These are phyloP conservation scores for Laburnicola sp. DNA, from an alignment of 2,329 filamentous ascomycete genomes.

Conservation along the genomic window DNA sequence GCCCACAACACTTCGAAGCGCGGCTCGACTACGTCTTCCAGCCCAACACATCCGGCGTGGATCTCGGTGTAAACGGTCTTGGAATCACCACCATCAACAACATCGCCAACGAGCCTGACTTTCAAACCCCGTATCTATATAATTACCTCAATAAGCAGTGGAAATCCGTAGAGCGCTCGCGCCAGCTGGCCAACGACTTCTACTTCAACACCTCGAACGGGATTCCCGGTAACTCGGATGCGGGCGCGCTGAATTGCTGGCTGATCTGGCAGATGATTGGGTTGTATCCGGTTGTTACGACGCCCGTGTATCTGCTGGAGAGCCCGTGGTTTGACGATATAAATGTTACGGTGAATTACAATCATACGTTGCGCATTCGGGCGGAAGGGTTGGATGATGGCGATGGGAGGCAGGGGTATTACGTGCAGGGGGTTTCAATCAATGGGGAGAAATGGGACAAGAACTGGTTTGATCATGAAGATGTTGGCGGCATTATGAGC, in stretches of 20 bases:
- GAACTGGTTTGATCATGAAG: conserved; percentile 61
- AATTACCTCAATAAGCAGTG: conserved; percentile 48
- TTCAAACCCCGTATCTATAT: conserved; percentile 47
- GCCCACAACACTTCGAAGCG: conserved; percentile 42
- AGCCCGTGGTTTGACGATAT: conserved; percentile 51
- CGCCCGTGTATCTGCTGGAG: conserved; percentile 52
- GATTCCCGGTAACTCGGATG: conserved; percentile 53
- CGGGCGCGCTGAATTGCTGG: conserved; percentile 56
- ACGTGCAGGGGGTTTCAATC: conserved; percentile 57
- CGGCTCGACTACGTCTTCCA: conserved; percentile 49
- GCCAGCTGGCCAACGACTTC: conserved; percentile 46
- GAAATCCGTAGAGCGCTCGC: conserved; percentile 39
- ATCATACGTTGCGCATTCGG: conserved; percentile 51
- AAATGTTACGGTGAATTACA: conserved; percentile 42
- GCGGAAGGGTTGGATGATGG: conserved; percentile 47
- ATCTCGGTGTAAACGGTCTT: conserved; percentile 41
- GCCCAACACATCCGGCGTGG: conserved; percentile 43
- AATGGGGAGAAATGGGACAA: conserved; percentile 57
- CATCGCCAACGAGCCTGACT: conserved; percentile 47
- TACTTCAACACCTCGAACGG: conserved; percentile 47
- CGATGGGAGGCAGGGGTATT: conserved; percentile 51
- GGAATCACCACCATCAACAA: conserved; percentile 45
- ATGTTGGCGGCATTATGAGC: conserved; percentile 44
- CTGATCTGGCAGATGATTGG: conserved; percentile 56
- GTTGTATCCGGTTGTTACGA: conserved; percentile 53